Evolutionary conservation across 768 basidiomycete genomes (phyloP).

Genomic region (Collybia sp.): DNA sequence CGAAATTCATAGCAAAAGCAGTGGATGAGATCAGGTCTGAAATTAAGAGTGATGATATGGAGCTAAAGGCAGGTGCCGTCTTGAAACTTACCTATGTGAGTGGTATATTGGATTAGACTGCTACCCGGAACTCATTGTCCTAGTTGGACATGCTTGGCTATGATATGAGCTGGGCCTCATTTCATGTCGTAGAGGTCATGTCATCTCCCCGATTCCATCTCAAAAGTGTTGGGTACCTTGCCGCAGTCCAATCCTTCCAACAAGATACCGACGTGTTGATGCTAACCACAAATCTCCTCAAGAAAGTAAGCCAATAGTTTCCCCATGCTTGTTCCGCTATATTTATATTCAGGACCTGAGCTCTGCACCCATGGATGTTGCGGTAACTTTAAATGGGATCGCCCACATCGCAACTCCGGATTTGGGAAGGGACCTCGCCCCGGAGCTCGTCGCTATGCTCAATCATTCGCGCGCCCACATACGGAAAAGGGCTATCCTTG

Average conservation of each 20-base stretch:
- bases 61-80: slow-evolving; percentile 91
- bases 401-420: slow-evolving; percentile 82
- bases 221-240: slow-evolving; percentile 95
- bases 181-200: slow-evolving; percentile 98
- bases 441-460: slow-evolving; percentile 80
- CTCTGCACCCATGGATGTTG: slow-evolving; percentile 70
- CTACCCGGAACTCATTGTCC: slow-evolving; percentile 4
- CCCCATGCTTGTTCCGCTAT: slow-evolving; percentile 14
- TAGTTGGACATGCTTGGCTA: slow-evolving; percentile 97
- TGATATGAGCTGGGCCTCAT: slow-evolving; percentile 94
- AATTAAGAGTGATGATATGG: slow-evolving; percentile 93
- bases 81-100: slow-evolving; percentile 96
- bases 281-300: slow-evolving; percentile 91
- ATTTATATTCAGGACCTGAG: slow-evolving; percentile 63
- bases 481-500: slow-evolving; percentile 85
- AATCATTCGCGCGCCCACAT: slow-evolving; percentile 87
- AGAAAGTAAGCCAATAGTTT: slow-evolving; percentile 65
- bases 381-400: slow-evolving; percentile 77
- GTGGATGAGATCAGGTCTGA: slow-evolving; percentile 93
- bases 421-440: slow-evolving; percentile 85
- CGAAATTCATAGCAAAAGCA: slow-evolving; percentile 87
- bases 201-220: slow-evolving; percentile 87
- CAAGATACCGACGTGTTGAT: slow-evolving; percentile 97
- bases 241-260: slow-evolving; percentile 85
- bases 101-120: slow-evolving; percentile 12